Base-by-base conservation (phyloP, 768 basidiomycete genomes). In the Exsudoporus frostii region DNA sequence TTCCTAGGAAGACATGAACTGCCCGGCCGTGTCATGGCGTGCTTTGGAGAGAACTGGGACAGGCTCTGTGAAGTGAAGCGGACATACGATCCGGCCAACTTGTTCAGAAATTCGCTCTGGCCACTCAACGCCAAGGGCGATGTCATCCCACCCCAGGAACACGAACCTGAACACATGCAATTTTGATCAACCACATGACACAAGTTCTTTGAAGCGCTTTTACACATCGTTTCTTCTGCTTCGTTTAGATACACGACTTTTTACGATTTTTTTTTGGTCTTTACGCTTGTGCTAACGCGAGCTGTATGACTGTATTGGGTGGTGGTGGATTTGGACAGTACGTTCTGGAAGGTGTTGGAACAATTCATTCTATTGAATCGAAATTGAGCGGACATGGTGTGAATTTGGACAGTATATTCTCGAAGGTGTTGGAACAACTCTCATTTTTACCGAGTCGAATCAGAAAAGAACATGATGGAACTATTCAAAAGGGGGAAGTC, bases 31-130 rank as follows among this genome's bases (percentile, higher is more conserved):
- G 80, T 80, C 42, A 82, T 80, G 59, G 76, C 78, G 3, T 88
- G 82, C 63, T 91, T 81, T 64, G 90, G 90, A 3, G 76, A 79
- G 45, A 90, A 88, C 65, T 94, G 90, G 85, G 65, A 73, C 0
- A 81, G 86, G 32, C 76, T 95, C 2, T 73, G 76, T 33, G 79
- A 80, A 56, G 75, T 94, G 66, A 96, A 95, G 73, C 72, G 76
- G 55, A 71, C 74, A 45, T 89, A 92, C 61, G 93, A 96, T 65
- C 92, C 92, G 0, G 69, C 72, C 38, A 84, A 86, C 53, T 56
- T 95, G 39, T 92, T 94, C 74, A 77, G 71, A 53, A 86, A 92
- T 63, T 79, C 82, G 13, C 82, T 92, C 63, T 95, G 92, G 90
- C 92, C 92, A 19, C 65, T 90, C 52, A 75, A 86, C 62, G 75